Percentiles rank a stretch among this genome's conserved stretches.
phyloP scores from a whole-genome alignment of 2,329 filamentous ascomycete genomes.

The Talaromyces funiculosus region DNA sequence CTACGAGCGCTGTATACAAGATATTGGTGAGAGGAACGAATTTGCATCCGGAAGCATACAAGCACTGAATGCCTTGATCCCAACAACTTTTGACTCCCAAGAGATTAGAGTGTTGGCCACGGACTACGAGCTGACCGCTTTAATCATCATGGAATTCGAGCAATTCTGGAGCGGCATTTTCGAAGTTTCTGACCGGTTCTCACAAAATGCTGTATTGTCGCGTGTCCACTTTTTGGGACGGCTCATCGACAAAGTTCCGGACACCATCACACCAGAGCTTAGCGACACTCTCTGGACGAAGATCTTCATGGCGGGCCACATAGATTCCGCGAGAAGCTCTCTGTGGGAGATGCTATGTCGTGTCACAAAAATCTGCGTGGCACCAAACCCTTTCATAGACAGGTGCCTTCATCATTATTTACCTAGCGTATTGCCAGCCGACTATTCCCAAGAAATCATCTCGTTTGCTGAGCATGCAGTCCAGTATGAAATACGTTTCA shows the following conservation, averaged over 20 bases:
- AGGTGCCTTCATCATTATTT: conserved; percentile 40
- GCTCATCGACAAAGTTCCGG: conserved; percentile 58
- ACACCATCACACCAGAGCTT: conserved; percentile 57
- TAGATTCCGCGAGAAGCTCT: conserved; percentile 55
- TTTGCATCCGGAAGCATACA: conserved; percentile 69
- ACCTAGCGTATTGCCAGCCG: conserved; percentile 32
- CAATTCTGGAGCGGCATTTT: conserved; percentile 45
- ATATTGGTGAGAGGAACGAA: conserved; percentile 58
- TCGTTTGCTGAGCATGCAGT: conserved; percentile 39
- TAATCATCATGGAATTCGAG: conserved; percentile 62
- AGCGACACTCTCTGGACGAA: conserved; percentile 65
- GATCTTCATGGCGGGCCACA: conserved; percentile 60
- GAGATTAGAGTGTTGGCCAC: conserved; percentile 55
- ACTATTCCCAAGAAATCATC: conserved; percentile 37
- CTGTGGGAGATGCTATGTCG: conserved; percentile 64
- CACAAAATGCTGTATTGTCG: conserved; percentile 45
- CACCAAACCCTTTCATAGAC: conserved; percentile 38
- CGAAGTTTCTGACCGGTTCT: conserved; percentile 35
- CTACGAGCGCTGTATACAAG: conserved; percentile 60
- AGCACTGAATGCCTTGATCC: conserved; percentile 49
- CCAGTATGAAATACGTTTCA: conserved; percentile 51
- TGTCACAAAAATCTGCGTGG: conserved; percentile 24
- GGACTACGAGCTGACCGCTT: conserved; percentile 56
- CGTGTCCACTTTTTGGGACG: conserved; percentile 53
- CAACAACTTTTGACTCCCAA: conserved; percentile 33